phyloP scores from a whole-genome alignment of 371 early-diverging fungal species.

The Polyrhizophydium stewartii region DNA sequence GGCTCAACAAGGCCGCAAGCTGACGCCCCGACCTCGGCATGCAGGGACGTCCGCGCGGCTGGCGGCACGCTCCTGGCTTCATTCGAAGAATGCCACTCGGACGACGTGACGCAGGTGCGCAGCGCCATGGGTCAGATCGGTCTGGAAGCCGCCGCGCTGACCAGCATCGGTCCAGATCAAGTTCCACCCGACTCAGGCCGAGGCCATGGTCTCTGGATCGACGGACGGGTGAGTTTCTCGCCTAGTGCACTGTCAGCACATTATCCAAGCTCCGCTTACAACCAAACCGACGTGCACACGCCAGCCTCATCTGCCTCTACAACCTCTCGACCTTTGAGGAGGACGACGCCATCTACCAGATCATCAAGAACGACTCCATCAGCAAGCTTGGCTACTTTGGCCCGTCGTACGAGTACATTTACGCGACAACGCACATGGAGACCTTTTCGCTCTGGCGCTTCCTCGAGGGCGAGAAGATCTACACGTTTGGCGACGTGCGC shows the following conservation, averaged over 20 bases:
- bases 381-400: constrained; percentile 86
- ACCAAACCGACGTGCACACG: neutral
- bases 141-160: neutral
- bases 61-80: constrained; percentile 31
- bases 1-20: constrained; percentile 4
- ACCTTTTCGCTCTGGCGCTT: constrained; percentile 68
- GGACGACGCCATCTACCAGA: constrained; percentile 80
- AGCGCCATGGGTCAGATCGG: constrained; percentile 10
- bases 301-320: constrained; percentile 30
- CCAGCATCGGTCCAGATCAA: constrained; percentile 12
- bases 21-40: too few species aligned
- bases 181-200: constrained; percentile 64
- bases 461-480: constrained; percentile 53
- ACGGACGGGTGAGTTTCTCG: constrained; percentile 27
- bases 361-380: constrained; percentile 78
- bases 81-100: constrained; percentile 82
- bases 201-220: constrained; percentile 31
- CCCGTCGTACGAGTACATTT: constrained; percentile 77
- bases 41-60: constrained; percentile 48
- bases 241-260: neutral
- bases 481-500: constrained; percentile 74
- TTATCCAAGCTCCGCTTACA: neutral
- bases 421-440: constrained; percentile 81
- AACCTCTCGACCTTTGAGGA: constrained; percentile 61
- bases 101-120: constrained; percentile 86